Conservation (phyloP, 495 filamentous ascomycete genomes). For the Aspergillus ostianus region DNA sequence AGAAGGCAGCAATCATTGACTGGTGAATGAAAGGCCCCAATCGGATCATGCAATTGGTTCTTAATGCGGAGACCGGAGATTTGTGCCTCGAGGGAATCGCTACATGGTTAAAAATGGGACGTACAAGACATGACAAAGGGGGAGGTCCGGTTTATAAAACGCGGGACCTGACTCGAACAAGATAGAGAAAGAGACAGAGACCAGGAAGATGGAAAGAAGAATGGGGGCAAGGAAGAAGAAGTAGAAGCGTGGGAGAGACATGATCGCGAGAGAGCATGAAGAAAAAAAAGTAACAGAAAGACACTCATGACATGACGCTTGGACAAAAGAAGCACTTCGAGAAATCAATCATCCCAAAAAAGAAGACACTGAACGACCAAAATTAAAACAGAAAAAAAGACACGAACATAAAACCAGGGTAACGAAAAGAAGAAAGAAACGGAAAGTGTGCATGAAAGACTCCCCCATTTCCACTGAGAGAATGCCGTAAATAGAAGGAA, state of each 20-base stretch:
- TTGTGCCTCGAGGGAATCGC: conserved; percentile 35
- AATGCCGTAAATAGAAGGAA: conserved; percentile 5
- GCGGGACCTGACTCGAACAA: conserved; percentile 18
- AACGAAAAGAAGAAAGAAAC: conserved; percentile 3
- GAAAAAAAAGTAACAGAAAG: conserved; percentile 1
- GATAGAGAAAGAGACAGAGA: not conserved
- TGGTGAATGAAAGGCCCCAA: conserved; percentile 22
- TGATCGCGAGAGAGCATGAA: conserved; percentile 4
- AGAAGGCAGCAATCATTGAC: not conserved
- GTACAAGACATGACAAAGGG: conserved; percentile 14
- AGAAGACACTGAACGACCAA: not conserved
- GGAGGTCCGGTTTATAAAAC: conserved; percentile 18
- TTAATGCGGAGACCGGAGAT: conserved; percentile 11
- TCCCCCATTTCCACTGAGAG: conserved; percentile 6
- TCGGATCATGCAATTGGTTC: conserved; percentile 38
- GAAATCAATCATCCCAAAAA: conserved; percentile 13
- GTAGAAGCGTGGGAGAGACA: not conserved
- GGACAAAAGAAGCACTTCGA: conserved; percentile 9
- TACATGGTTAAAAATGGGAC: conserved; percentile 30
- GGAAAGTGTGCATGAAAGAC: not conserved
- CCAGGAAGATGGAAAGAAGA: not conserved
- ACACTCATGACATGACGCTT: conserved; percentile 15
- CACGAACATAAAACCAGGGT: not conserved
- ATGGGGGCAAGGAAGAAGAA: too few relatives aligned
- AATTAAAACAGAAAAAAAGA: not conserved